Percentiles rank a stretch among this genome's conserved stretches.
These are phyloP conservation scores for Yamadazyma triangularis DNA, from an alignment of 1,139 yeast genomes.

Conservation along the genomic window DNA sequence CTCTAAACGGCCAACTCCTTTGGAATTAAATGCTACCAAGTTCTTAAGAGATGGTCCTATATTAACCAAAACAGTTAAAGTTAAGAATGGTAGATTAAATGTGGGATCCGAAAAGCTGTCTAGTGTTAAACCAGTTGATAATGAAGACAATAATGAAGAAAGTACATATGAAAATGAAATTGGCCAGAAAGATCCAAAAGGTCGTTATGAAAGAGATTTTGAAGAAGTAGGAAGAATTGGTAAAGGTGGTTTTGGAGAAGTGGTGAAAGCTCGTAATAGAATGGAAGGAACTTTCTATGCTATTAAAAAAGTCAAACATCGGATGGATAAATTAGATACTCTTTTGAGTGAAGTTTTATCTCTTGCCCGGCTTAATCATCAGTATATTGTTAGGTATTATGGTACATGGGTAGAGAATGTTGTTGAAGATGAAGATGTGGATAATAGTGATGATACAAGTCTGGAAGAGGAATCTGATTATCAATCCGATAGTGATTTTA, in stretches of 20 bases:
- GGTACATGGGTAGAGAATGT: constrained; percentile 96
- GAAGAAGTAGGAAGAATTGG: constrained; percentile 94
- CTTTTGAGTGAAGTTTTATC: constrained; percentile 88
- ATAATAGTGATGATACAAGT: constrained; percentile 5
- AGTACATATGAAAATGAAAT: background rate
- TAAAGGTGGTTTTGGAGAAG: constrained; percentile 96
- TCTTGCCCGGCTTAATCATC: constrained; percentile 88
- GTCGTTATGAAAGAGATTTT: constrained; percentile 60
- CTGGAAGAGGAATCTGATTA: constrained; percentile 16
- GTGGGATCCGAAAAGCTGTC: constrained; percentile 1
- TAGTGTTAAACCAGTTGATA: background rate
- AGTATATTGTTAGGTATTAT: constrained; percentile 90
- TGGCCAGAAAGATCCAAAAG: constrained; percentile 13
- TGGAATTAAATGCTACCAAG: constrained; percentile 78
- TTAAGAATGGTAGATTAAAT: constrained; percentile 5
- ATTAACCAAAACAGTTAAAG: constrained; percentile 9
- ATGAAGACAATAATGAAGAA: background rate
- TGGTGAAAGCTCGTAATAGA: constrained; percentile 87
- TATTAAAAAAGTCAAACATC: constrained; percentile 82
- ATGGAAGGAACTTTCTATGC: constrained; percentile 96
- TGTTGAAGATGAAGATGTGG: constrained; percentile 6
- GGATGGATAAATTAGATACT: constrained; percentile 71
- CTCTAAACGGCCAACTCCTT: constrained; percentile 72
- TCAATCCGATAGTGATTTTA: constrained; percentile 17
- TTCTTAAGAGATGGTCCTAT: constrained; percentile 71